Evolutionary conservation across 2,329 filamentous ascomycete species (phyloP).

Genomic region (Ampelomyces quisqualis): DNA sequence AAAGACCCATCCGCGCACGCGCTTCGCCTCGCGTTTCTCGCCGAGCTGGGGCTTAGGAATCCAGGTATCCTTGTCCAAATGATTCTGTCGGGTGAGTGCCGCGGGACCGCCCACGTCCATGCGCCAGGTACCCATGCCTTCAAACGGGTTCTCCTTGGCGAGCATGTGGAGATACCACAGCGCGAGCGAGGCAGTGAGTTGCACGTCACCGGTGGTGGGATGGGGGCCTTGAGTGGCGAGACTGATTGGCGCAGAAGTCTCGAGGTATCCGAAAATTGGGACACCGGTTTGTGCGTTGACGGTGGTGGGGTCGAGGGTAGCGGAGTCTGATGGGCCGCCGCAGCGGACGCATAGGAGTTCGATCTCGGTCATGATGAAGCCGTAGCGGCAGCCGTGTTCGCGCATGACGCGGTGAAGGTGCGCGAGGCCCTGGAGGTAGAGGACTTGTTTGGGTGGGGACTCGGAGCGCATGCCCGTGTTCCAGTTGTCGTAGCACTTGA

Average conservation of each 20-base stretch:
- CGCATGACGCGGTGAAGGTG: conserved; percentile 91
- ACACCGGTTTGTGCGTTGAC: conserved; percentile 52
- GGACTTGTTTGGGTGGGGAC: conserved; percentile 78
- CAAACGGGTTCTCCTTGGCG: conserved; percentile 61
- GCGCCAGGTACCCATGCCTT: conserved; percentile 64
- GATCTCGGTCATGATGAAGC: conserved; percentile 95
- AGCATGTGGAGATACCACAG: conserved; percentile 78
- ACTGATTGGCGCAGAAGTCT: conserved; percentile 63
- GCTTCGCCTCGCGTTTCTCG: conserved; percentile 76
- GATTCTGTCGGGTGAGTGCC: conserved; percentile 70
- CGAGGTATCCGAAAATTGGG: conserved; percentile 86
- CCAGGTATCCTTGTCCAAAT: conserved; percentile 69
- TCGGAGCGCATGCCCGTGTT: conserved; percentile 92
- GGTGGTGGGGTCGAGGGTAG: conserved; percentile 38
- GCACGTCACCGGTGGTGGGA: conserved; percentile 45
- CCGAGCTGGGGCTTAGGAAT: conserved; percentile 70
- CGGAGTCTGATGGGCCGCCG: conserved; percentile 52
- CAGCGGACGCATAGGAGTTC: conserved; percentile 88
- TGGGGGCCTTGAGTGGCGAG: conserved; percentile 48
- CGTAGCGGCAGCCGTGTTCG: conserved; percentile 88
- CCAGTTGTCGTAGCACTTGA: conserved; percentile 90
- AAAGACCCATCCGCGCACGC: conserved; percentile 71
- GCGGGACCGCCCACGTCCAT: conserved; percentile 74
- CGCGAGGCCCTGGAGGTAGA: conserved; percentile 82
- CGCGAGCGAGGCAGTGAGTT: conserved; percentile 70